These are phyloP conservation scores for Suillus clintonianus DNA, from an alignment of 768 basidiomycete genomes.

Conservation along the genomic window DNA sequence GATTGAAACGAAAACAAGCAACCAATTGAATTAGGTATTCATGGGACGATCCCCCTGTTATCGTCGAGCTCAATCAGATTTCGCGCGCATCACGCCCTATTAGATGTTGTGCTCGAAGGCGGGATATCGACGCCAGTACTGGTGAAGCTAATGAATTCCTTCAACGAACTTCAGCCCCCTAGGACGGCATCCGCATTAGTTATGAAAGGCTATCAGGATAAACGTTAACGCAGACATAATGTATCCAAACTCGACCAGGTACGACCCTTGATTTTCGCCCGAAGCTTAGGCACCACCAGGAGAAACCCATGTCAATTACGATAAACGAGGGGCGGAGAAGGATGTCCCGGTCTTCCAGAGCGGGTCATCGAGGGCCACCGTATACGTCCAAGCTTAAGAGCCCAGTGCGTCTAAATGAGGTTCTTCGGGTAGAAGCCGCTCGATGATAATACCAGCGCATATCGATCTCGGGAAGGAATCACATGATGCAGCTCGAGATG, in stretches of 20 bases:
- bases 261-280: not conserved
- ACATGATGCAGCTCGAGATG: not conserved
- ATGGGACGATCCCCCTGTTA: not conserved
- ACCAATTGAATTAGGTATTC: not conserved
- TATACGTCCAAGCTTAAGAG: not conserved
- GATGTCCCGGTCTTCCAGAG: not conserved
- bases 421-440: not conserved
- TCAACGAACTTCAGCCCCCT: not conserved
- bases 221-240: not conserved
- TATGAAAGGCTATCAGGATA: not conserved
- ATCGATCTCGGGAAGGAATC: not conserved
- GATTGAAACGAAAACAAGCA: not conserved
- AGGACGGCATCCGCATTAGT: not conserved
- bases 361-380: not conserved
- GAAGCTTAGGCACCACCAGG: not conserved
- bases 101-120: not conserved
- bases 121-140: not conserved
- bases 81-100: not conserved
- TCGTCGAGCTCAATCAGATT: not conserved
- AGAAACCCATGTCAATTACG: not conserved
- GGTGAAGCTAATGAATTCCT: not conserved
- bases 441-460: not conserved
- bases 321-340: not conserved
- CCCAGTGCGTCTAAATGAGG: not conserved
- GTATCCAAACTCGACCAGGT: not conserved